A percentile compares a stretch with the other conserved stretches of the same genome.
These are phyloP conservation scores for Pseudomicrostroma phylloplanum DNA, from an alignment of 1,284 basidiomycete species.

Conservation along the genomic window DNA sequence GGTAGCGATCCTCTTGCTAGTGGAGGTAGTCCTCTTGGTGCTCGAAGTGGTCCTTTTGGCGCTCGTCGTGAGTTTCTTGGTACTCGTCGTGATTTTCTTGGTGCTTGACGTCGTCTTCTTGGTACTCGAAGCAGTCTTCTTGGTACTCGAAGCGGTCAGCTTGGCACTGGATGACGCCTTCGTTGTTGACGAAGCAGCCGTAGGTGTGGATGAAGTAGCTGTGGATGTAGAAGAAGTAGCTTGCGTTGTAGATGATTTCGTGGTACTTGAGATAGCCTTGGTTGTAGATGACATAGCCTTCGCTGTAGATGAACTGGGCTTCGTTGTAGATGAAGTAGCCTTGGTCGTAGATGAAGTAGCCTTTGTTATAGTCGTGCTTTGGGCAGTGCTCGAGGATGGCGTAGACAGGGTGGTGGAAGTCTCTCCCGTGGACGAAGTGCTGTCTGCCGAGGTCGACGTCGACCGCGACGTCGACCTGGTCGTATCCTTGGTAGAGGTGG, in stretches of 20 bases:
- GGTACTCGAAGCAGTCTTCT: too few species aligned
- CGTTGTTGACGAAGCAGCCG: constrained; percentile 37
- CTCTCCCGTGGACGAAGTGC: neutral
- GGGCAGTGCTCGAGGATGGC: constrained; percentile 11
- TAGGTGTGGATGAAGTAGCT: constrained; percentile 57
- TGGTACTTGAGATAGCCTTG: constrained; percentile 50
- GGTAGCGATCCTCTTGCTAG: constrained; percentile 1
- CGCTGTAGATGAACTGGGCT: constrained; percentile 57
- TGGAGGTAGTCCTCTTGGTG: neutral
- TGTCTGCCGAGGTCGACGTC: constrained; percentile 42
- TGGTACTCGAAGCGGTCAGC: neutral
- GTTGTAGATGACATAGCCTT: constrained; percentile 56
- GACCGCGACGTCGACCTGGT: constrained; percentile 65
- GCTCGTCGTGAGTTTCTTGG: too few species aligned
- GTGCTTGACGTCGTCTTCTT: constrained; percentile 49
- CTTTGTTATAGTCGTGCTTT: constrained; percentile 32
- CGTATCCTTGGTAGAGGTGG: constrained; percentile 36
- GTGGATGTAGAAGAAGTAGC: constrained; percentile 26
- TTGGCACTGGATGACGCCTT: constrained; percentile 49
- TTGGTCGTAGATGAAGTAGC: neutral
- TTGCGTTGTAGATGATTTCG: too few species aligned
- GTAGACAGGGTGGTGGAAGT: too few species aligned
- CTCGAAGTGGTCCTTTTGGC: neutral
- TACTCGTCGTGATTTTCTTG: neutral
- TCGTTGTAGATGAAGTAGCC: constrained; percentile 27